A percentile compares a stretch with the other conserved stretches of the same genome.
Evolutionary conservation across 176 grass and related monocot genomes (phyloP).

Genomic region (Olyra latifolia): DNA sequence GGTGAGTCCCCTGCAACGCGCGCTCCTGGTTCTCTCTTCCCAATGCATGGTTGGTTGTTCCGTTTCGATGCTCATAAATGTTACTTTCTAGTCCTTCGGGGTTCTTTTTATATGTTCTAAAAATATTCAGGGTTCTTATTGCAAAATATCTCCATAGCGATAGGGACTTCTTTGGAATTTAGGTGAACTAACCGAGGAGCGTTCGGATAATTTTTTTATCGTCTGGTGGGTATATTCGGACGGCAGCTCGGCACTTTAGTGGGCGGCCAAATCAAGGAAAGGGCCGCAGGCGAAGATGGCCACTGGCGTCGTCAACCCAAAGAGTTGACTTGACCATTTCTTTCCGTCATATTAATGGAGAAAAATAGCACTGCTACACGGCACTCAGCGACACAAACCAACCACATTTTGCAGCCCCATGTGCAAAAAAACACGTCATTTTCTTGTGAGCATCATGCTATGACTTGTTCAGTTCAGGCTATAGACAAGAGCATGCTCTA

Average conservation of each 20-base stretch:
- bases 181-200: neutral
- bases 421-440: neutral
- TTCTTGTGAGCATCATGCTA: neutral
- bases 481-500: neutral
- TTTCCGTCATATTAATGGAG: neutral
- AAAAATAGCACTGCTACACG: neutral
- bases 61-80: neutral
- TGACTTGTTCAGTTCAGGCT: neutral
- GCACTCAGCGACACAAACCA: neutral
- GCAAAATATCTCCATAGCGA: neutral
- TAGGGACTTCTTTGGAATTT: constrained; percentile 7
- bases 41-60: neutral
- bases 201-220: neutral
- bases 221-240: neutral
- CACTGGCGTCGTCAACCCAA: neutral
- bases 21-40: neutral
- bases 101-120: neutral
- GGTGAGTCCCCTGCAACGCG: constrained; percentile 40
- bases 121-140: neutral
- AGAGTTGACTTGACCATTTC: neutral
- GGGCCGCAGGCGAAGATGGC: neutral
- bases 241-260: constrained; percentile 33
- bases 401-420: neutral
- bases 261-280: constrained; percentile 38
- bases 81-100: neutral